phyloP scores from a whole-genome alignment of 2,329 filamentous ascomycete species.

The Setomelanomma holmii region DNA sequence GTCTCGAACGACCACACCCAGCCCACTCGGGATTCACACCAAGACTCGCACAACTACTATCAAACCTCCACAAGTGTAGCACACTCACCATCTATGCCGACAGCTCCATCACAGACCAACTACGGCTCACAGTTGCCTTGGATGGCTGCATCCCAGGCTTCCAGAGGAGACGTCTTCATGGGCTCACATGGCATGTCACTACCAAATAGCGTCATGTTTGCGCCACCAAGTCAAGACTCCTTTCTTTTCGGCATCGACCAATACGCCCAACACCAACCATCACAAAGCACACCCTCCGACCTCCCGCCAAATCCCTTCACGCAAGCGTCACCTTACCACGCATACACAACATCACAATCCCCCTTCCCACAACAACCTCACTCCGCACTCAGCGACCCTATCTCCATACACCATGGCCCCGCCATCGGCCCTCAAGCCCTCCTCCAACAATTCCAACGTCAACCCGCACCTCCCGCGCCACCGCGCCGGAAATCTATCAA shows the following conservation, averaged over 20 bases:
- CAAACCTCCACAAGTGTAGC: conserved; percentile 19
- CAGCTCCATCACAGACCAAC: conserved; percentile 20
- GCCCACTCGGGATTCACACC: conserved; percentile 2
- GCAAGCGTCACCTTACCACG: conserved; percentile 19
- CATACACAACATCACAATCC: conserved; percentile 28
- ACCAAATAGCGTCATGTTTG: conserved; percentile 41
- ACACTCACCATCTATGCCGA: conserved; percentile 20
- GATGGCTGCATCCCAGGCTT: conserved; percentile 30
- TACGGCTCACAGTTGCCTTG: conserved; percentile 26
- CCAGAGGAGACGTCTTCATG: conserved; percentile 31
- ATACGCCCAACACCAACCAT: conserved; percentile 33
- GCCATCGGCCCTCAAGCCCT: conserved; percentile 28
- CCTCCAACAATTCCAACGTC: conserved; percentile 31
- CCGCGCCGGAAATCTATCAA: conserved; percentile 50
- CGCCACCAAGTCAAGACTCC: conserved; percentile 40
- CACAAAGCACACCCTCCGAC: conserved; percentile 20
- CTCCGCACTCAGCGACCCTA: conserved; percentile 39
- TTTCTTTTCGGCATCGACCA: conserved; percentile 50
- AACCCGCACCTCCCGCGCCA: conserved; percentile 17
- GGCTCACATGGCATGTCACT: conserved; percentile 32
- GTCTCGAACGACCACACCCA: conserved; percentile 2
- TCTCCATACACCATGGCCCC: conserved; percentile 17
- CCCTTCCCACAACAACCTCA: conserved; percentile 31
- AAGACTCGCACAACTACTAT: conserved; percentile 9
- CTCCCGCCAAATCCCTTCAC: conserved; percentile 37